These are phyloP conservation scores for Aegilops sharonensis DNA, from an alignment of 176 grass and related monocot species.

Conservation along the genomic window DNA sequence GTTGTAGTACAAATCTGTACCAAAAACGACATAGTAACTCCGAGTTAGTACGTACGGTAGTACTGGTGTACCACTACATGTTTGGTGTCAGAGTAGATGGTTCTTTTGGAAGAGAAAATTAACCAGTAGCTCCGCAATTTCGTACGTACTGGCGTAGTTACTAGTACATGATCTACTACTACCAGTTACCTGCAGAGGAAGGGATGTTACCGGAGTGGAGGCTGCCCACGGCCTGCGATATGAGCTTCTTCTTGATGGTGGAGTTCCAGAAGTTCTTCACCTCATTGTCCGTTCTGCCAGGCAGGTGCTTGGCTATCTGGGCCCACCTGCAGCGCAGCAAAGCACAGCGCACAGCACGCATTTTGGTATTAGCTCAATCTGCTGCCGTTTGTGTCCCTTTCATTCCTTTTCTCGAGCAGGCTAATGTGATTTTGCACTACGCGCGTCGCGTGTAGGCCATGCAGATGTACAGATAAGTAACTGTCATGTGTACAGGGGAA, in stretches of 20 bases:
- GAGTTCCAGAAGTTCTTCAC: constrained; percentile 99
- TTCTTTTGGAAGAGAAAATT: neutral
- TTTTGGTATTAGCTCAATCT: neutral
- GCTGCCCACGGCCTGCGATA: constrained; percentile 60
- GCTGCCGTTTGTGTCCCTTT: constrained; percentile 7
- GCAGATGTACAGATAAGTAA: constrained; percentile 2
- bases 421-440: constrained; percentile 20
- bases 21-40: constrained; percentile 6
- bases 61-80: neutral
- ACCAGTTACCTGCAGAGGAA: constrained; percentile 28
- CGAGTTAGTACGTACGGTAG: neutral
- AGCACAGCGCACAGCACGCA: neutral
- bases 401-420: constrained; percentile 21
- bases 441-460: neutral
- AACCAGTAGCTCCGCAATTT: too few species aligned
- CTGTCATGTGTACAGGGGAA: neutral
- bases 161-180: too few species aligned
- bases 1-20: constrained; percentile 59
- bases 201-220: constrained; percentile 45
- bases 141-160: neutral
- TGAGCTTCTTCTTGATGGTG: constrained; percentile 97
- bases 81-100: neutral
- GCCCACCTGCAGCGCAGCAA: constrained; percentile 68
- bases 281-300: constrained; percentile 96
- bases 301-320: constrained; percentile 96